Percentiles rank a stretch among this genome's conserved stretches.
Evolutionary conservation across 345 rosid genomes (phyloP).

Genomic region (Pseudoturritis turrita): DNA sequence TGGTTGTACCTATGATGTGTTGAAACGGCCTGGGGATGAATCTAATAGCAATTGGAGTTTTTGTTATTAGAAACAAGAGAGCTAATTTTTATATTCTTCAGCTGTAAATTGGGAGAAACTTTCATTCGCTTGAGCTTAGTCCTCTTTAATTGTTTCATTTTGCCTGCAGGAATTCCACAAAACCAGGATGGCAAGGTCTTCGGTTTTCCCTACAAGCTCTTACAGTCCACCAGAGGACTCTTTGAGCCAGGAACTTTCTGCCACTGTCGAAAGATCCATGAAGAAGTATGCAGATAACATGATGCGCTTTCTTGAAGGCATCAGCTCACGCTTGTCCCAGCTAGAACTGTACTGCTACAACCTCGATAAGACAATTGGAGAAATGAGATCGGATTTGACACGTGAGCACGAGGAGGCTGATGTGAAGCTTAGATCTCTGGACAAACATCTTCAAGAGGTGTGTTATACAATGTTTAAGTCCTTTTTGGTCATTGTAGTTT

Average conservation of each 20-base stretch:
- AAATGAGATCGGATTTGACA: constrained; percentile 73
- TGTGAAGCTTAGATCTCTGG: constrained; percentile 76
- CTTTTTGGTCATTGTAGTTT: background rate
- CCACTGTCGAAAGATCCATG: constrained; percentile 68
- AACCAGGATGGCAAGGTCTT: constrained; percentile 64
- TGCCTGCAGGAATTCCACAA: constrained; percentile 69
- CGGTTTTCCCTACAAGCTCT: constrained; percentile 51
- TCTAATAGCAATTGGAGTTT: background rate
- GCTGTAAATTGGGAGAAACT: background rate
- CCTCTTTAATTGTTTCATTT: background rate
- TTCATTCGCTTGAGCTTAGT: background rate
- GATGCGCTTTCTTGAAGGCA: constrained; percentile 94
- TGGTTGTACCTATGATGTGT: background rate
- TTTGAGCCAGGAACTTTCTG: constrained; percentile 50
- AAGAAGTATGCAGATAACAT: constrained; percentile 70
- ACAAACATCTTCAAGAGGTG: constrained; percentile 97
- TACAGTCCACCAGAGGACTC: constrained; percentile 92
- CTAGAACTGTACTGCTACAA: constrained; percentile 87
- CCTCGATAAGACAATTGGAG: constrained; percentile 93
- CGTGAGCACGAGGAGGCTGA: constrained; percentile 75
- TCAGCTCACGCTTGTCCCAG: constrained; percentile 93
- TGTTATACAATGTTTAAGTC: background rate
- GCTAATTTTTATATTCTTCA: background rate
- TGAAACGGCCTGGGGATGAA: background rate
- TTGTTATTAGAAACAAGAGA: background rate